These are phyloP conservation scores for Bjerkandera adusta DNA, from an alignment of 1,284 basidiomycete species.

Conservation along the genomic window DNA sequence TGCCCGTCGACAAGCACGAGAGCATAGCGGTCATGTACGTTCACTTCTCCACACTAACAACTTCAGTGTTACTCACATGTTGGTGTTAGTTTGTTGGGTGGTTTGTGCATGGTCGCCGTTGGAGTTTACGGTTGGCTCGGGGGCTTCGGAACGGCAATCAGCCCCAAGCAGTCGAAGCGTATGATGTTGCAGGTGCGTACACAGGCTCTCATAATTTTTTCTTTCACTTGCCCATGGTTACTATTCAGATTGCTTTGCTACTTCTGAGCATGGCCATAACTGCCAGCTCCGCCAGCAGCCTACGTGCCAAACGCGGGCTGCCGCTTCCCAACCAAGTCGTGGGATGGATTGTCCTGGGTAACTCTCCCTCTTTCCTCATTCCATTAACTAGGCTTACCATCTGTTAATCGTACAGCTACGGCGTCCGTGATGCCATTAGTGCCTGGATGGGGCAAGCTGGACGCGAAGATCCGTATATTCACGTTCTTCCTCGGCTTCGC, in stretches of 20 bases:
- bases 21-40: conserved; percentile 59
- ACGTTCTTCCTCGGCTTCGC: conserved; percentile 72
- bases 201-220: background rate
- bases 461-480: conserved; percentile 49
- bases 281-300: conserved; percentile 51
- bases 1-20: conserved; percentile 76
- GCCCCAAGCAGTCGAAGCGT: too few relatives aligned
- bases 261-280: conserved; percentile 51
- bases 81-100: too few relatives aligned
- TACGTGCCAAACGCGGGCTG: conserved; percentile 69
- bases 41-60: background rate
- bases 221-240: conserved; percentile 5
- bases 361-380: conserved; percentile 21
- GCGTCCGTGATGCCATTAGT: conserved; percentile 53
- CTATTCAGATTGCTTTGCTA: conserved; percentile 39
- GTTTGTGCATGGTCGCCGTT: conserved; percentile 23
- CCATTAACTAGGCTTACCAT: conserved; percentile 9
- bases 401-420: conserved; percentile 40
- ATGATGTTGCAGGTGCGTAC: too few relatives aligned
- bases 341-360: conserved; percentile 73
- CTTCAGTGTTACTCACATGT: conserved; percentile 17
- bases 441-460: conserved; percentile 31
- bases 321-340: conserved; percentile 58
- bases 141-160: too few relatives aligned
- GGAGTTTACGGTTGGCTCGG: conserved; percentile 19